Evolutionary conservation across 2,329 filamentous ascomycete species (phyloP).

Genomic region (Xylaria sp.): DNA sequence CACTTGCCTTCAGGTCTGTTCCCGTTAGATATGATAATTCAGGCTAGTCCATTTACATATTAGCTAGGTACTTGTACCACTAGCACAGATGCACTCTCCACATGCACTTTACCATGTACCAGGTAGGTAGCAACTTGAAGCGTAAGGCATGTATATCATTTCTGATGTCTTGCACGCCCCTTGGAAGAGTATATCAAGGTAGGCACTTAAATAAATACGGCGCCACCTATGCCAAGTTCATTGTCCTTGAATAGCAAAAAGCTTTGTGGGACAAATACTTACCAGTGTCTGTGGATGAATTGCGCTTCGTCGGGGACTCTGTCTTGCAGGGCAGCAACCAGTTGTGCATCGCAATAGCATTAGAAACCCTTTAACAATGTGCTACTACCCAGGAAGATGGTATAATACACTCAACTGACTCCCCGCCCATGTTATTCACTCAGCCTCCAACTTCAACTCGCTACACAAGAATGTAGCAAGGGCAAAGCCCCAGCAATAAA

Average conservation of each 20-base stretch:
- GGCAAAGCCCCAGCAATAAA: conserved; percentile 1
- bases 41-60: not conserved
- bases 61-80: not conserved
- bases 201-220: not conserved
- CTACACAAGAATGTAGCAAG: not conserved
- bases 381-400: no score
- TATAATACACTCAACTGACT: no score
- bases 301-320: not conserved
- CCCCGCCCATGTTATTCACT: not conserved
- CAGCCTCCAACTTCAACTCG: not conserved
- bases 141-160: not conserved
- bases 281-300: not conserved
- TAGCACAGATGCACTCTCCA: not conserved
- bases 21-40: not conserved
- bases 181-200: not conserved
- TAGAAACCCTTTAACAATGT: no score
- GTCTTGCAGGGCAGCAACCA: not conserved
- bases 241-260: not conserved
- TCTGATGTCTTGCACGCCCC: conserved; percentile 2
- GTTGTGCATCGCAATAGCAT: no score
- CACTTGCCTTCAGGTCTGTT: not conserved
- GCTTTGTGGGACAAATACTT: not conserved
- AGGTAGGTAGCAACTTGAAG: conserved; percentile 3
- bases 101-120: not conserved
- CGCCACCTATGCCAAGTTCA: conserved; percentile 5